Evolutionary conservation across 768 basidiomycete species (phyloP).

Genomic region (Termitomyces sp.): DNA sequence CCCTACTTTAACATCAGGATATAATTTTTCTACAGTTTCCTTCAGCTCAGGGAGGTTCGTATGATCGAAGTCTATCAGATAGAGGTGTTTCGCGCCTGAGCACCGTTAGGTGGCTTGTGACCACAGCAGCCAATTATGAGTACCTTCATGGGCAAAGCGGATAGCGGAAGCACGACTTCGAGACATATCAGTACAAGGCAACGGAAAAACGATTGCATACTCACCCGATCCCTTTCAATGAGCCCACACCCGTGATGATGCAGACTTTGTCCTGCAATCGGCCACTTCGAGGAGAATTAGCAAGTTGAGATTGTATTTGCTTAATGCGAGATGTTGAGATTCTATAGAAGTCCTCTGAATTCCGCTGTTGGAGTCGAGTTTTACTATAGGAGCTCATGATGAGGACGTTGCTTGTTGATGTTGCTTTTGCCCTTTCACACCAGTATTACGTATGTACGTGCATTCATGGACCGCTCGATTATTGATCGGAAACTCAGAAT

Average conservation of each 20-base stretch:
- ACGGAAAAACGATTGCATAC: constrained; percentile 12
- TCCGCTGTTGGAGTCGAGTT: constrained; percentile 20
- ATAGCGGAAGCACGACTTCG: constrained; percentile 65
- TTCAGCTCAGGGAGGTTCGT: constrained; percentile 69
- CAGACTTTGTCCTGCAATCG: constrained; percentile 76
- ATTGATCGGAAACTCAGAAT: not conserved
- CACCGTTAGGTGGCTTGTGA: not conserved
- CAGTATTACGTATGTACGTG: too few species aligned
- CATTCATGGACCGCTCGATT: too few species aligned
- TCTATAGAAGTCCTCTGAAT: constrained; percentile 48
- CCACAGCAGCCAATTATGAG: not conserved
- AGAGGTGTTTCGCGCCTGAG: constrained; percentile 71
- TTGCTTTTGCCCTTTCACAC: not conserved
- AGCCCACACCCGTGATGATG: constrained; percentile 85
- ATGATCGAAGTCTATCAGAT: constrained; percentile 65
- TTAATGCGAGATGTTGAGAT: constrained; percentile 61
- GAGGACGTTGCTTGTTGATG: not conserved
- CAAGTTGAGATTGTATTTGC: constrained; percentile 65
- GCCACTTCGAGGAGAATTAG: constrained; percentile 41
- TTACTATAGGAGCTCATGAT: constrained; percentile 33
- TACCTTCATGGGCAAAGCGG: constrained; percentile 78
- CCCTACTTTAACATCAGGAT: constrained; percentile 77
- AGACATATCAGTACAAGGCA: not conserved
- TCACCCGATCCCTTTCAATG: constrained; percentile 85
- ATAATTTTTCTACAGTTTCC: constrained; percentile 56